A percentile compares a stretch with the other conserved stretches of the same genome.
Conservation (phyloP, 495 filamentous ascomycete genomes). For the Symbiotaphrina buchneri region DNA sequence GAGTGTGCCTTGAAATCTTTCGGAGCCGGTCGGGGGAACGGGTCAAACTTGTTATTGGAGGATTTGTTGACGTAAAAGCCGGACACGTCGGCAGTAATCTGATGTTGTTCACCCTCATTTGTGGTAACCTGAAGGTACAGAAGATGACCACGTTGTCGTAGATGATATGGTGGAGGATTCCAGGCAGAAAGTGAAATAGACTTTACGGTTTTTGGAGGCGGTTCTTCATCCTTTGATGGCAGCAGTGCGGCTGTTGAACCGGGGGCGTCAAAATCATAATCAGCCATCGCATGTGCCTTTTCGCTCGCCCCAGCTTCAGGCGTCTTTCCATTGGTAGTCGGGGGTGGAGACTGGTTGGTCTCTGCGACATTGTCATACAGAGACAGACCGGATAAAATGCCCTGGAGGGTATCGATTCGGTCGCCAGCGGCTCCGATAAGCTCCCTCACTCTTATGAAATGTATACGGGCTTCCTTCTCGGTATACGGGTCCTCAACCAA, state of each 20-base stretch:
- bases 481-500: conserved; percentile 94
- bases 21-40: conserved; percentile 43
- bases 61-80: conserved; percentile 96
- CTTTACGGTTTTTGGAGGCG: conserved; percentile 73
- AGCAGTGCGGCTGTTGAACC: conserved; percentile 48
- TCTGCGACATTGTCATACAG: conserved; percentile 57
- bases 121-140: conserved; percentile 78
- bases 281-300: conserved; percentile 26
- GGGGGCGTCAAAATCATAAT: conserved; percentile 53
- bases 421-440: conserved; percentile 80
- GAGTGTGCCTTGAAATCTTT: conserved; percentile 64
- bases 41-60: conserved; percentile 79
- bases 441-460: conserved; percentile 74
- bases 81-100: conserved; percentile 79
- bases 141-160: conserved; percentile 78
- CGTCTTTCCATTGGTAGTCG: conserved; percentile 21
- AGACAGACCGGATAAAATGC: conserved; percentile 67
- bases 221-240: conserved; percentile 28
- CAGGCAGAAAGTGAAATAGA: conserved; percentile 71
- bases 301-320: no score
- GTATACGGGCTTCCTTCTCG: conserved; percentile 93
- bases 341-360: not conserved
- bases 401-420: conserved; percentile 70
- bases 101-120: conserved; percentile 77
- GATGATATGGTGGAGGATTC: conserved; percentile 87